Evolutionary conservation across 495 filamentous ascomycete genomes (phyloP).

Genomic region (Neurospora sp.): DNA sequence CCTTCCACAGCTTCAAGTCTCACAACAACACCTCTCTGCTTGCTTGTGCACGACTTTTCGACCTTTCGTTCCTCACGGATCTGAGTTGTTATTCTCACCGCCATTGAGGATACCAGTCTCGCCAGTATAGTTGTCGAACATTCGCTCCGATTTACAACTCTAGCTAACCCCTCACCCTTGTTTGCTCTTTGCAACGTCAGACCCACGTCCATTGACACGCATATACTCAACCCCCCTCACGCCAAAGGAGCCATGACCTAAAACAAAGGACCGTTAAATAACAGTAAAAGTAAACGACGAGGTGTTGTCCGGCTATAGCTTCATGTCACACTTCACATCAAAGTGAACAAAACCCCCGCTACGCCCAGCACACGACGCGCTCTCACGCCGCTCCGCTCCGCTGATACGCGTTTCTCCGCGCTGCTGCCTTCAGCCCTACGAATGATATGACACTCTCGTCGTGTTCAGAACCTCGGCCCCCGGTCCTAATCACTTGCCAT

Average conservation of each 20-base stretch:
- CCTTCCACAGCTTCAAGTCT: neutral
- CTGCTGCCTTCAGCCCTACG: neutral
- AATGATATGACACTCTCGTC: neutral
- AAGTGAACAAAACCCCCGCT: neutral
- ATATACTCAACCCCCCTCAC: neutral
- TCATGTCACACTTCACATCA: neutral
- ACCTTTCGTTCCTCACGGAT: neutral
- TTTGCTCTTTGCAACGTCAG: neutral
- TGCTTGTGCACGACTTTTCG: neutral
- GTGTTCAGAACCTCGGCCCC: neutral
- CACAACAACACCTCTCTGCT: neutral
- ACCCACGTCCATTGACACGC: neutral
- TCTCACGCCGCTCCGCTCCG: neutral
- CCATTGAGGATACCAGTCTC: neutral
- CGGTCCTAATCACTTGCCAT: neutral
- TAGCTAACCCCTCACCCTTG: neutral
- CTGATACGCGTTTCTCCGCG: neutral
- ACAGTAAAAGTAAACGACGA: neutral
- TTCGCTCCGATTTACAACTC: neutral
- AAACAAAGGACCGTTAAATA: neutral
- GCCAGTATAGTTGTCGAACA: neutral
- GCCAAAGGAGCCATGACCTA: neutral
- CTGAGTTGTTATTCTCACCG: neutral
- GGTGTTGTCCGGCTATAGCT: neutral
- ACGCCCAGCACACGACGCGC: neutral